These are phyloP conservation scores for Blechomonas ayalai DNA, from an alignment of 208 protist genomes.

Conservation along the genomic window DNA sequence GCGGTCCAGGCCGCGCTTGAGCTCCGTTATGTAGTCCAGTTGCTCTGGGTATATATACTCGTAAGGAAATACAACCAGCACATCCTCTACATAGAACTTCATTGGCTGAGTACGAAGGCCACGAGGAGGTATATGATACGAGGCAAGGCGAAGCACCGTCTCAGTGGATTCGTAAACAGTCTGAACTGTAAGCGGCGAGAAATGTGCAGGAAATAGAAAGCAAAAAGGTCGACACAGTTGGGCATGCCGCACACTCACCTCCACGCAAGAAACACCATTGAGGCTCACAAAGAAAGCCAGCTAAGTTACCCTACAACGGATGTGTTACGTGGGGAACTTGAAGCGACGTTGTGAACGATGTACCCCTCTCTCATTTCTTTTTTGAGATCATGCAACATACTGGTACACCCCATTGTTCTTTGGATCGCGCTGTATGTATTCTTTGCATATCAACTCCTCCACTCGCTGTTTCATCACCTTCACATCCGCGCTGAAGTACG, in stretches of 20 bases:
- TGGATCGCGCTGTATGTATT: constrained; percentile 71
- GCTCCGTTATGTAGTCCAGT: constrained; percentile 96
- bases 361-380: neutral
- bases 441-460: constrained; percentile 76
- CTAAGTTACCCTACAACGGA: no score
- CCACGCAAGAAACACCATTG: neutral
- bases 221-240: neutral
- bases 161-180: no score
- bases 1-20: constrained; percentile 93
- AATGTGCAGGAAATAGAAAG: constrained; percentile 2
- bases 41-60: constrained; percentile 99
- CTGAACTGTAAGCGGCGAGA: no score
- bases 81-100: constrained; percentile 96
- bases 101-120: no score
- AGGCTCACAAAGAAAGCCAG: no score
- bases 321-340: no score
- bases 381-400: constrained; percentile 45
- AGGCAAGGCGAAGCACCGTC: no score
- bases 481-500: constrained; percentile 53
- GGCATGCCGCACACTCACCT: neutral
- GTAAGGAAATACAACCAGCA: constrained; percentile 98
- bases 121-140: neutral
- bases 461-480: constrained; percentile 82
- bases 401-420: constrained; percentile 45
- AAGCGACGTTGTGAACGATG: no score